Conservation (phyloP, 1,284 basidiomycete species). For the Mycocalia duriaeana region DNA sequence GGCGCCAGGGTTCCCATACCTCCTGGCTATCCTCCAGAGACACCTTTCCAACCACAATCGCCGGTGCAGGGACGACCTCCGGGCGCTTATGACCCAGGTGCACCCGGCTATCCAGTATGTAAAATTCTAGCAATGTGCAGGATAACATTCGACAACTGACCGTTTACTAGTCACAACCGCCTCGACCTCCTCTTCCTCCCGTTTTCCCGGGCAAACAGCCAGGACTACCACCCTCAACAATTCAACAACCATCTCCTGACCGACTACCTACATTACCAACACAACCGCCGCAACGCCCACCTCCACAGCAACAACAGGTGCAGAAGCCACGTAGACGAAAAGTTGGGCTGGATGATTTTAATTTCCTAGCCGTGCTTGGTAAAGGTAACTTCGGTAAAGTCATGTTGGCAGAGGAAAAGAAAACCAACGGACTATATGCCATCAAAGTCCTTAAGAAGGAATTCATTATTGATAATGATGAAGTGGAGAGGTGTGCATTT, state of each 20-base stretch:
- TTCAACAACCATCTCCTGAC: conserved; percentile 22
- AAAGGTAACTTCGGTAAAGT: conserved; percentile 99
- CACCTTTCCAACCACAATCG: conserved; percentile 2
- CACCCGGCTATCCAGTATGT: conserved; percentile 22
- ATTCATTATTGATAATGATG: conserved; percentile 99
- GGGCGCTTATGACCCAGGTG: conserved; percentile 26
- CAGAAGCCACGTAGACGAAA: conserved; percentile 70
- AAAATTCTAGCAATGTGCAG: conserved; percentile 16
- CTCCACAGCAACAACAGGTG: conserved; percentile 19
- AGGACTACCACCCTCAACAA: conserved; percentile 9
- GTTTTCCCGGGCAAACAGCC: conserved; percentile 21
- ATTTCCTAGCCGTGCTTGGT: conserved; percentile 96
- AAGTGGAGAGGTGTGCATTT: conserved; percentile 91
- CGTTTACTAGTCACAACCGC: background rate
- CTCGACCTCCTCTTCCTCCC: conserved; percentile 17
- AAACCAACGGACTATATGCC: conserved; percentile 84
- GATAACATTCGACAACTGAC: background rate
- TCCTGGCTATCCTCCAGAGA: conserved; percentile 32
- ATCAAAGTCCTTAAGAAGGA: conserved; percentile 99
- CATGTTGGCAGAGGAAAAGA: conserved; percentile 99
- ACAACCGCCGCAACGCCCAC: conserved; percentile 22
- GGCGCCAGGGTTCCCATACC: conserved; percentile 41
- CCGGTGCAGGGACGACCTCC: conserved; percentile 19
- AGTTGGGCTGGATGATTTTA: conserved; percentile 97
- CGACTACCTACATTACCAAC: conserved; percentile 25